Conservation (phyloP, 257 asterid species). For the Coffea eugenioides region DNA sequence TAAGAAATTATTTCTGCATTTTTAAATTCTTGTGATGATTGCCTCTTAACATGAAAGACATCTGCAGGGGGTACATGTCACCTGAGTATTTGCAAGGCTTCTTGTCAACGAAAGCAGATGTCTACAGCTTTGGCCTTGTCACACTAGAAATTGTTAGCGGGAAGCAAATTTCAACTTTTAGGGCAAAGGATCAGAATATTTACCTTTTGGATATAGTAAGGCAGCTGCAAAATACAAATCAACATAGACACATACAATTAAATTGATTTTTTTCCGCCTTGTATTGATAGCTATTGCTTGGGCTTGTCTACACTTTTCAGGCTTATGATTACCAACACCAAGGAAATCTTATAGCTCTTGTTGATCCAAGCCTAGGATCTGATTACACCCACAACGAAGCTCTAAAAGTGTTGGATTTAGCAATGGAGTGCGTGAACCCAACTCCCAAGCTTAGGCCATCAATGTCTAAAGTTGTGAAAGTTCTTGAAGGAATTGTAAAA, state of each 20-base stretch:
- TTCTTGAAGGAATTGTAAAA: conserved; percentile 20
- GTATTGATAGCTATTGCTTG: background rate
- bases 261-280: background rate
- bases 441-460: conserved; percentile 21
- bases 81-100: conserved; percentile 17
- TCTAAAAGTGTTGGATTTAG: conserved; percentile 6
- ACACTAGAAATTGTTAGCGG: conserved; percentile 24
- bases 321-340: conserved; percentile 11
- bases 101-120: conserved; percentile 21
- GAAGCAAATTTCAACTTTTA: conserved; percentile 4
- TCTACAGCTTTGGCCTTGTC: conserved; percentile 27
- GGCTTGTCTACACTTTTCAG: background rate
- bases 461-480: conserved; percentile 22
- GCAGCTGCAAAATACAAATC: background rate
- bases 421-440: conserved; percentile 20
- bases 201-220: conserved; percentile 21
- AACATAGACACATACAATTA: background rate
- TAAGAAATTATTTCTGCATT: background rate
- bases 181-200: conserved; percentile 12
- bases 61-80: conserved; percentile 22
- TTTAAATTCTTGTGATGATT: background rate
- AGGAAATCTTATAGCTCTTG: conserved; percentile 8
- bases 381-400: background rate
- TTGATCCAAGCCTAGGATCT: conserved; percentile 17
- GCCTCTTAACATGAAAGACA: background rate